Percentiles rank a stretch among this genome's conserved stretches.
phyloP scores from a whole-genome alignment of 345 rosid genomes.

The Arabidopsis arenosa region DNA sequence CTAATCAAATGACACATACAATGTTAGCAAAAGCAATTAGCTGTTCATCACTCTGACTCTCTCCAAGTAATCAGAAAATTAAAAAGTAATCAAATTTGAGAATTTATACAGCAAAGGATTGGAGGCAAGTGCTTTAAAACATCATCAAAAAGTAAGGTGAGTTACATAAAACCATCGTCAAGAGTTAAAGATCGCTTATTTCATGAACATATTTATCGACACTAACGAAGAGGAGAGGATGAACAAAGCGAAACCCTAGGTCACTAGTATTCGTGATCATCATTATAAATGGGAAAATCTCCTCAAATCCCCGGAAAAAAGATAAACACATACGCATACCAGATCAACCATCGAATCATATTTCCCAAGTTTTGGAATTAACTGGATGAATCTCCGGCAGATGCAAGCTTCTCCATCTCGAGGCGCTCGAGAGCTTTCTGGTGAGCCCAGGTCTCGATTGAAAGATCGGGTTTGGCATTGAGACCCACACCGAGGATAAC shows the following conservation, averaged over 20 bases:
- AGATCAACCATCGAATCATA: slow-evolving; percentile 27
- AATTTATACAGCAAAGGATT: background rate
- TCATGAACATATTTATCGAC: slow-evolving; percentile 31
- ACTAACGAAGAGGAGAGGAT: slow-evolving; percentile 27
- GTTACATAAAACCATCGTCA: slow-evolving; percentile 36
- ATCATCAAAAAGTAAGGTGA: slow-evolving; percentile 18
- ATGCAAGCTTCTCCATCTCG: slow-evolving; percentile 59
- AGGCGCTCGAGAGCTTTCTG: slow-evolving; percentile 90
- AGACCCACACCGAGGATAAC: slow-evolving; percentile 96
- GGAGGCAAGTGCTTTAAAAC: slow-evolving; percentile 17
- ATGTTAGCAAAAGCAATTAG: background rate
- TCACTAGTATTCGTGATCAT: slow-evolving; percentile 26
- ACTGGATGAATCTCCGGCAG: slow-evolving; percentile 39
- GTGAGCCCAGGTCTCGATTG: slow-evolving; percentile 98
- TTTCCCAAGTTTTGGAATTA: background rate
- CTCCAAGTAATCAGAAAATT: background rate
- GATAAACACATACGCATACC: slow-evolving; percentile 28
- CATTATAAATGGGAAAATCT: slow-evolving; percentile 28
- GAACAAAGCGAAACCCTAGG: slow-evolving; percentile 24
- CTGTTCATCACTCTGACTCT: background rate
- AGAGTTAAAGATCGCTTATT: slow-evolving; percentile 39
- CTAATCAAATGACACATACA: slow-evolving; percentile 15
- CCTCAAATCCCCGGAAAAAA: slow-evolving; percentile 12
- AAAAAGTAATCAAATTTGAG: slow-evolving; percentile 11
- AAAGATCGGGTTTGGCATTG: slow-evolving; percentile 94